Base-by-base conservation (phyloP, 2,329 filamentous ascomycete species). In the Bipolaris zeicola region DNA sequence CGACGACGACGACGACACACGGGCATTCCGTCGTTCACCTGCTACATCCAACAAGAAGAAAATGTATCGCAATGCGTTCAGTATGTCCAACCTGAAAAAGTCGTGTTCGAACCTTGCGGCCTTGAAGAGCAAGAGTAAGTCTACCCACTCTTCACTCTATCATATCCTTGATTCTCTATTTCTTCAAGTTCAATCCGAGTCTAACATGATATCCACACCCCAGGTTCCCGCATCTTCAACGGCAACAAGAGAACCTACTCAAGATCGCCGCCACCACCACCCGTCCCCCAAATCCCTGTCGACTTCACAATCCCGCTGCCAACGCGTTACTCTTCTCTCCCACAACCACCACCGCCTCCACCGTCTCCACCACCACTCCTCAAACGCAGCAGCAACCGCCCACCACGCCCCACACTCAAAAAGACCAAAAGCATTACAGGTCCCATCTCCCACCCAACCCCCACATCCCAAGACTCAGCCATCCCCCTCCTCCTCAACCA, bases 181-280 rank as follows among this genome's bases (percentile, higher is more conserved):
- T 16, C 14, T 24, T 24, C 26, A n/a, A 22, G 1, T 1, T 10
- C 11, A 2, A 36, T 7, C 18, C 14, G 22, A 48, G 18, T 3
- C 38, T 47, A 20, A 58, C 36, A 22, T 11, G 3, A 31, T 2
- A 46, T 3, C 26, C 26, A 5, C 5, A 31, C 10, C 10, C 8
- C 16, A 66, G 66, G 63, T 34, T 68, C 62, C 1, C 58, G 55
- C 6, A 33, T 69, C 46, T 68, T 68, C 37, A 45, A 52, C 43
- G 50, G 45, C 33, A 53, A 37, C 13, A 49, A 48, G 10, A 26
- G 47, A 5, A 13, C 6, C 31, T n/a, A 13, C 14, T 14, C 18
- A 7, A 28, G 50, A 13, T 45, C 56, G 5, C 51, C 57, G 6
- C 62, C 65, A n/a, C 62, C 54, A 22, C 64, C 61, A 11, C 65